Conservation (phyloP, 352 stramenopile genomes). For the Phytopythium oedochilum region DNA sequence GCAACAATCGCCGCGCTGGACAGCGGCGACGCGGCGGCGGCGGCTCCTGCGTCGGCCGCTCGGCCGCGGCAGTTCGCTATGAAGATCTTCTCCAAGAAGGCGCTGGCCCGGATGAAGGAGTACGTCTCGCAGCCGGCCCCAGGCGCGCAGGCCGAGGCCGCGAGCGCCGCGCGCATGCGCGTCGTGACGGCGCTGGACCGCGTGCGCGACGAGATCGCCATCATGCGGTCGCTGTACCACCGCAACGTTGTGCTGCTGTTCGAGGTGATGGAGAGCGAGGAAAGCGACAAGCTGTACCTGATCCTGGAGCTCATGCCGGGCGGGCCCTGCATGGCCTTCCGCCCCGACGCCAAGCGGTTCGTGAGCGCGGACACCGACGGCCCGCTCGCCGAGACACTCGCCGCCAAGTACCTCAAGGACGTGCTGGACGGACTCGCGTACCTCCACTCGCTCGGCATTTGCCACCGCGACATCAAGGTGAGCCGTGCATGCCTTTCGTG, state of each 20-base stretch:
- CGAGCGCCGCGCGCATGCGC: conserved; percentile 37
- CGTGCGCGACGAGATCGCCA: conserved; percentile 78
- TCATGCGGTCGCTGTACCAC: conserved; percentile 88
- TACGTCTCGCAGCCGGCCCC: conserved; percentile 36
- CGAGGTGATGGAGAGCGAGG: conserved; percentile 83
- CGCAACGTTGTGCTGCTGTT: conserved; percentile 90
- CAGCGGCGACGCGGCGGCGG: conserved; percentile 4
- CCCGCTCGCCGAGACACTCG: conserved; percentile 55
- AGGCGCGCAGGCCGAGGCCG: not conserved
- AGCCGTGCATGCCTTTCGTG: not conserved
- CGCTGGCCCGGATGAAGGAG: conserved; percentile 72
- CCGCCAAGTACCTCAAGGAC: conserved; percentile 57
- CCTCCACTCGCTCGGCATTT: conserved; percentile 66
- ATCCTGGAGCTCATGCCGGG: conserved; percentile 84
- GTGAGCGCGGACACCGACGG: conserved; percentile 49
- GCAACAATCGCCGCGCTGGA: not conserved
- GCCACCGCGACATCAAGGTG: conserved; percentile 89
- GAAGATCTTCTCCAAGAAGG: conserved; percentile 85
- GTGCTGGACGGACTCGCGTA: conserved; percentile 81
- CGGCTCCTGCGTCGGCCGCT: conserved; percentile 1
- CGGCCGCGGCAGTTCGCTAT: conserved; percentile 55
- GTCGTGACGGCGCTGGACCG: conserved; percentile 77
- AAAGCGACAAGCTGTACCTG: conserved; percentile 79
- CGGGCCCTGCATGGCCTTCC: conserved; percentile 82
- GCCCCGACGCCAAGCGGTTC: conserved; percentile 63